Base-by-base conservation (phyloP, 176 grass and related monocot genomes). In the Rhynchospora breviuscula region DNA sequence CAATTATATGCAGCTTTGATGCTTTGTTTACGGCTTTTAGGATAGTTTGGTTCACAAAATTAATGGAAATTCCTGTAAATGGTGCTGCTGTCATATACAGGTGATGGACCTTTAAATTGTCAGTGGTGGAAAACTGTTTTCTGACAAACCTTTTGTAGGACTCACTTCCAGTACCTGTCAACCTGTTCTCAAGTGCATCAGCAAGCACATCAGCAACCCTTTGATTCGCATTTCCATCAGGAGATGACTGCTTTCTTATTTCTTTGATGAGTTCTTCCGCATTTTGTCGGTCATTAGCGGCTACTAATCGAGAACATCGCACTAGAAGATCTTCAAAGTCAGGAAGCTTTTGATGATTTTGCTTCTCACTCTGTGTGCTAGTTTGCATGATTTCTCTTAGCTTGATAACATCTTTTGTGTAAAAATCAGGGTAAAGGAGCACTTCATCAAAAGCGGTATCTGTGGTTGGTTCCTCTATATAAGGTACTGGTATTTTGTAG, bases 281-380 rank as follows among this genome's bases (percentile, higher is more conserved):
- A 58, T 75, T 79, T 19, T 65, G 46, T 6, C 54, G n/a, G 29
- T 86, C 84, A 80, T 86, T 66, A 48, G 73, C 61, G 7, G 84
- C 84, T 65, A 86, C 65, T 15, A 59, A 76, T 57, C 70, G 84
- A 67, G 84, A 76, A 21, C 84, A 86, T 2, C 31, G 84, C 6
- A 86, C 59, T 7, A 86, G 75, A n/a, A 86, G 59, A 68, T 76
- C 67, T 57, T 79, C 67, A 14, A 80, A 53, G 80, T 86, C 84
- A 54, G 66, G 47, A 63, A 80, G 46, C 54, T 86, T 63, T 2
- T 63, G 53, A 45, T 73, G 68, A 8, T 7, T 43, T 44, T 86
- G 46, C 76, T 86, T 85, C 45, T 64, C 77, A 19, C 31, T 54
- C 8, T 54, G 61, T 18, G 58, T 26, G 10, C 64, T 12, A 8